A percentile compares a stretch with the other conserved stretches of the same genome.
Evolutionary conservation across 331 rosid species (phyloP).

Genomic region (Acacia concinna): DNA sequence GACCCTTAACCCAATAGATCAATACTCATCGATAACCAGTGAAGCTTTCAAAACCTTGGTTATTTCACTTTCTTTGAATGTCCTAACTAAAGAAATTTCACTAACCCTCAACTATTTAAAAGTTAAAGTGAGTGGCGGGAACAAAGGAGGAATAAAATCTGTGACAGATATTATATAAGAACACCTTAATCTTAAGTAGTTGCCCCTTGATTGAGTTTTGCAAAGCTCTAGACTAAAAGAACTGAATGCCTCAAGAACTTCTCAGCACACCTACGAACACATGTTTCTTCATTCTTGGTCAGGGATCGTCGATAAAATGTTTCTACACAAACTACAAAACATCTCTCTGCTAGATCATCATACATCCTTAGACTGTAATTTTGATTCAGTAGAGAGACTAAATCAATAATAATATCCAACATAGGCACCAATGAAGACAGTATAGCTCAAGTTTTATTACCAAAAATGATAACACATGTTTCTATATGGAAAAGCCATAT

Average conservation of each 20-base stretch:
- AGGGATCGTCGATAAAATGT: conserved; percentile 64
- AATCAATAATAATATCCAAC: conserved; percentile 31
- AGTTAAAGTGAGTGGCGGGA: conserved; percentile 1
- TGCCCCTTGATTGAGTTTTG: conserved; percentile 39
- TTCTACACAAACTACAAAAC: conserved; percentile 67
- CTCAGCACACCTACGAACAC: conserved; percentile 82
- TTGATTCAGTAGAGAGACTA: conserved; percentile 25
- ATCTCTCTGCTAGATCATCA: conserved; percentile 77
- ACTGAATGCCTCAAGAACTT: conserved; percentile 62
- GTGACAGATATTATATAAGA: background rate
- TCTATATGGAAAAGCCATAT: background rate
- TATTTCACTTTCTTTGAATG: conserved; percentile 10
- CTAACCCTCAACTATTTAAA: conserved; percentile 19
- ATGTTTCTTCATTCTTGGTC: conserved; percentile 78
- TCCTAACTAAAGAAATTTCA: conserved; percentile 28
- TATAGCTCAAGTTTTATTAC: background rate
- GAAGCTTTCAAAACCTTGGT: too few relatives aligned
- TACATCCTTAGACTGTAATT: conserved; percentile 78
- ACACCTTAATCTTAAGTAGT: conserved; percentile 24
- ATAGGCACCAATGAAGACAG: conserved; percentile 5
- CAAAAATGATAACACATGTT: background rate
- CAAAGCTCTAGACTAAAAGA: conserved; percentile 34
- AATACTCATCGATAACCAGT: too few relatives aligned
- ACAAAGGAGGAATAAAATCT: conserved; percentile 15
- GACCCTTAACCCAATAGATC: too few relatives aligned